Base-by-base conservation (phyloP, 2,329 filamentous ascomycete genomes). In the Nakataea oryzae region DNA sequence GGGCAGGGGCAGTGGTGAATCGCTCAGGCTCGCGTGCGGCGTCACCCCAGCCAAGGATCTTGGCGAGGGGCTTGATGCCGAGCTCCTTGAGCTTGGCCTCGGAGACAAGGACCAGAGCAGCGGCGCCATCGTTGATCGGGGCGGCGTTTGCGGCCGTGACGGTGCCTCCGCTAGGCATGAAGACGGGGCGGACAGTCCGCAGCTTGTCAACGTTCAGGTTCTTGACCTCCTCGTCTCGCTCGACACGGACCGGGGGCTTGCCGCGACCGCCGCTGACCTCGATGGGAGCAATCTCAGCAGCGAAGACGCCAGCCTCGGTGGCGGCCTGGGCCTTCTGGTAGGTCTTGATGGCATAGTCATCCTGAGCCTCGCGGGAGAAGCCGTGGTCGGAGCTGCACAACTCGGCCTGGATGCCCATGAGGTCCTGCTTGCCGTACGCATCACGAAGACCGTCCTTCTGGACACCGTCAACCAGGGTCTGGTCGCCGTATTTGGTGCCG, bases 41-140 rank as follows among this genome's bases (percentile, higher is more conserved):
- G 73, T 99, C 95, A 69, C 87, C 95, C 95, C 95, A 99, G 70
- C 95, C 95, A 65, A 95, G 87, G 71, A 99, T 97, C 84, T 96
- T 96, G 73, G 91, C 95, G 66, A 99, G 83, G 63, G 95, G 95
- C 77, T 90, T 97, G 67, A 97, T 82, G 71, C 87, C 87, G 68
- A 97, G 88, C 78, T 95, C 87, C 82, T 96, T 93, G 71, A 99
- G 81, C 78, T 96, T 96, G 64, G 88, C 88, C 80, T 97, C 93
- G 55, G 93, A 97, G 69, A 96, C 91, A 67, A 99, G 88, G 64
- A 99, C 90, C 64, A 97, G 80, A 64, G 95, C 95, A 27, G 93
- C 89, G 61, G 92, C 93, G 68, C 95, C 95, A 74, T 99, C 95
- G 73, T 96, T 97, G 71, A 99, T 86, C 61, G 95, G 95, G 1